Base-by-base conservation (phyloP, 768 basidiomycete genomes). In the Boletus sp. region DNA sequence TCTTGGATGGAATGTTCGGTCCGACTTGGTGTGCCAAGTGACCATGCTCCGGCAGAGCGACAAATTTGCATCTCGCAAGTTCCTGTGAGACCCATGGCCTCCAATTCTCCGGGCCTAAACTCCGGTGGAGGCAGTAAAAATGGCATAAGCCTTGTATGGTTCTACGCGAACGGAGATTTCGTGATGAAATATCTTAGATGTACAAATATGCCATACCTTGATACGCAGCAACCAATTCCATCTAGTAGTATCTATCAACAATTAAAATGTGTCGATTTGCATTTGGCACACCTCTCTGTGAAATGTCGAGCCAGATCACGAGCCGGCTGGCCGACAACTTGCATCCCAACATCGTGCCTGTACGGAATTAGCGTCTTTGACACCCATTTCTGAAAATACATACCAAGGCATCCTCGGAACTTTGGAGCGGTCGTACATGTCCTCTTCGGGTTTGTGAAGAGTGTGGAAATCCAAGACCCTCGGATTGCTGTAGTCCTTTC, bases 31-130 rank as follows among this genome's bases (percentile, higher is more conserved):
- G 94, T 98, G 4, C 95, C 97, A 71, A 98, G 78, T 3, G 95
- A 98, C 97, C 97, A 99, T 2, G 93, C 91, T 2, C 94, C 93
- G 13, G 90, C 88, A 15, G 93, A 96, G 25, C 97, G 85, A 69
- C 93, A 96, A 57, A 99, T 93, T 66, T 99, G 97, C 66, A 97
- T 78, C 68, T 99, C 97, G 70, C 95, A 98, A 0, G 96, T 98
- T 8, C 97, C 97, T 1, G 91, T 93, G 38, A 99, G 77, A 33
- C 91, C 89, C 73, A 90, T 76, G 23, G 83, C 78, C 25, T 82
- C 74, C 7, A 99, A 78, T 58, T 98, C 93, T 7, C 81, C 79
- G 15, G 85, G 80, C 59, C 79, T 90, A 71, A 93, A 98, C 64
- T 99, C 97, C 0, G 96, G 84, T 30, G 96, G 90, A 14, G 97